These are phyloP conservation scores for Fraxinus anomala DNA, from an alignment of 257 asterid genomes.

Conservation along the genomic window DNA sequence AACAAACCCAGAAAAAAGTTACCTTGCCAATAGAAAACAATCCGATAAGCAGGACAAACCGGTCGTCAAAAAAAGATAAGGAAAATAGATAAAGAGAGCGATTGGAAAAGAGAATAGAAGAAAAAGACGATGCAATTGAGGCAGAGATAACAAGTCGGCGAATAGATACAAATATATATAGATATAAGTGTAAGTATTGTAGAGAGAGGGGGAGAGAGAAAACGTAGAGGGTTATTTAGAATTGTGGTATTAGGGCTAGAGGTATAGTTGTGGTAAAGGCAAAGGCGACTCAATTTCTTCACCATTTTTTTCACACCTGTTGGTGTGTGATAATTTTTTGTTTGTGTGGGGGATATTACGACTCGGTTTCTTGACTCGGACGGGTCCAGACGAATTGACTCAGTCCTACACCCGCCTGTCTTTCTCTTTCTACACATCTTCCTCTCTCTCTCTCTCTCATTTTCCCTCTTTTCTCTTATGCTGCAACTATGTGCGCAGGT, in stretches of 20 bases:
- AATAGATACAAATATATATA: slow-evolving; percentile 24
- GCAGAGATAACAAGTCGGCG: slow-evolving; percentile 40
- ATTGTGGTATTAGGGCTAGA: slow-evolving; percentile 51
- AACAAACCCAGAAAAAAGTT: slow-evolving; percentile 21
- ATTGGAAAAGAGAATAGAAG: slow-evolving; percentile 8
- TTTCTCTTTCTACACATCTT: slow-evolving; percentile 3
- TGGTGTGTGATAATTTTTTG: slow-evolving; percentile 31
- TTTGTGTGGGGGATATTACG: slow-evolving; percentile 37
- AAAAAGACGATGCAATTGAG: slow-evolving; percentile 27
- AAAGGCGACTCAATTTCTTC: slow-evolving; percentile 68
- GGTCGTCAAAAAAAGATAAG: slow-evolving; percentile 8
- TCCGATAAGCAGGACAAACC: neutral
- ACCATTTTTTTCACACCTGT: slow-evolving; percentile 70
- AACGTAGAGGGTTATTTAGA: slow-evolving; percentile 34
- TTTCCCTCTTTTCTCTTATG: slow-evolving; percentile 31
- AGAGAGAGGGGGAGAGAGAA: slow-evolving; percentile 26
- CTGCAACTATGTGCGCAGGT: slow-evolving; percentile 62
- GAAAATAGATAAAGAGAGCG: slow-evolving; percentile 10
- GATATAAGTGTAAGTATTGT: slow-evolving; percentile 23
- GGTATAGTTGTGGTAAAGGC: slow-evolving; percentile 46
- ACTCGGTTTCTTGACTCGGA: slow-evolving; percentile 44
- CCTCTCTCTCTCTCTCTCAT: neutral
- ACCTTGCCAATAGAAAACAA: slow-evolving; percentile 28
- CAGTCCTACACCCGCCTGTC: slow-evolving; percentile 26
- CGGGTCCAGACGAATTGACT: slow-evolving; percentile 52